Percentiles rank a stretch among this genome's conserved stretches.
These are phyloP conservation scores for Fagopyrum tataricum DNA, from an alignment of 148 eudicot genomes.

Conservation along the genomic window DNA sequence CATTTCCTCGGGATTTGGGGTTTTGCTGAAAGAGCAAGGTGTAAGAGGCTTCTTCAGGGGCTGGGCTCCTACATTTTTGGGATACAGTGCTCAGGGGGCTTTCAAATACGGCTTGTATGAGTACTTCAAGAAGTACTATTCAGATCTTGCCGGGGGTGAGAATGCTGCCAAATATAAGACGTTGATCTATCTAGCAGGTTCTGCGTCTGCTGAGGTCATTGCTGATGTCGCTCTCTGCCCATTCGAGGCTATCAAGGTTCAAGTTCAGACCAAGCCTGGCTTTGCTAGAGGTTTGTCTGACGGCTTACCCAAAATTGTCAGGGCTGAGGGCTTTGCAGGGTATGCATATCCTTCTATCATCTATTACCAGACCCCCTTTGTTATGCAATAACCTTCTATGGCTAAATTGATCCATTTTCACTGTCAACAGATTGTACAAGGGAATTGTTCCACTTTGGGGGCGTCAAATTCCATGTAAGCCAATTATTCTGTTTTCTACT, in stretches of 20 bases:
- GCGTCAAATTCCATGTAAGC: constrained; percentile 65
- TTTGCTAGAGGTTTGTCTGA: constrained; percentile 66
- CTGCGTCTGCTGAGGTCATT: constrained; percentile 69
- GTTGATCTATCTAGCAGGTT: constrained; percentile 54
- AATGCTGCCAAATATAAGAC: constrained; percentile 56
- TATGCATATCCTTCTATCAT: neutral
- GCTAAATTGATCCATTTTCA: neutral
- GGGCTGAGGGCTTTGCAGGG: constrained; percentile 36
- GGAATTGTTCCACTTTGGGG: constrained; percentile 53
- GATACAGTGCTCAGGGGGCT: constrained; percentile 81
- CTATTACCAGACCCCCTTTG: neutral
- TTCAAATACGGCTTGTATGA: constrained; percentile 64
- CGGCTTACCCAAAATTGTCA: constrained; percentile 63
- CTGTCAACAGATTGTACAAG: constrained; percentile 34
- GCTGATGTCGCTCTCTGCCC: constrained; percentile 77
- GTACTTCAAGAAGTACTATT: constrained; percentile 69
- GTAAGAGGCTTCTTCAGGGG: constrained; percentile 56
- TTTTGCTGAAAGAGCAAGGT: constrained; percentile 60
- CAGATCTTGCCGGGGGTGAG: constrained; percentile 63
- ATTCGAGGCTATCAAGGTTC: constrained; percentile 74
- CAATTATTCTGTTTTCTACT: neutral
- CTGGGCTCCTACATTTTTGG: constrained; percentile 67
- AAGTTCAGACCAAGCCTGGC: constrained; percentile 71
- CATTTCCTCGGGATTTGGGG: constrained; percentile 51
- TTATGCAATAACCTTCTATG: neutral